These are phyloP conservation scores for Pogostemon cablin DNA, from an alignment of 257 asterid species.

Conservation along the genomic window DNA sequence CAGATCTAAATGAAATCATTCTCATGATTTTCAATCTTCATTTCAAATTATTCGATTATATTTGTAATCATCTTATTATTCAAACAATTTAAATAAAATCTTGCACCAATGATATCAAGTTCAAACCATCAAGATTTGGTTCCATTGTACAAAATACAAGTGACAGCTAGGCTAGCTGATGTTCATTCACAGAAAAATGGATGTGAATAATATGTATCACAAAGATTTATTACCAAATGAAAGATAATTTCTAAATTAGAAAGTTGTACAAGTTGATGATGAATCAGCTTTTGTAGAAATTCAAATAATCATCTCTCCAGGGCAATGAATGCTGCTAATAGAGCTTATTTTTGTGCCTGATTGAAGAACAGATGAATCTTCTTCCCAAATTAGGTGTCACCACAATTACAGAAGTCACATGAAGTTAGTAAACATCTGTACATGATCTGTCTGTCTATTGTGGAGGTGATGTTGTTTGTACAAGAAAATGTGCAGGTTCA, in stretches of 20 bases:
- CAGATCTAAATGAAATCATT: too few species aligned
- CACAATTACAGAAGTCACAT: slow-evolving; percentile 5
- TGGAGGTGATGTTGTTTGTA: slow-evolving; percentile 36
- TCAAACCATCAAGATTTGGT: too few species aligned
- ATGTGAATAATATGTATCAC: background rate
- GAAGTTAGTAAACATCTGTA: slow-evolving; percentile 45
- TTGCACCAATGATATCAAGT: too few species aligned
- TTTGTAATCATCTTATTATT: too few species aligned
- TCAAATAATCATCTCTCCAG: background rate
- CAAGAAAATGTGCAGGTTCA: slow-evolving; percentile 64
- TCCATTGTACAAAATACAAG: too few species aligned
- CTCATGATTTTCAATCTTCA: too few species aligned
- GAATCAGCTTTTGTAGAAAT: slow-evolving; percentile 6
- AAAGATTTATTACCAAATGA: background rate
- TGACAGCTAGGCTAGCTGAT: too few species aligned
- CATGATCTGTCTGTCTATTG: slow-evolving; percentile 47
- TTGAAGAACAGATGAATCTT: background rate
- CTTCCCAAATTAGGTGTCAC: slow-evolving; percentile 10
- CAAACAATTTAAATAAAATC: too few species aligned
- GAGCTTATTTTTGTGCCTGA: background rate
- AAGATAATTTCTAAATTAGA: background rate
- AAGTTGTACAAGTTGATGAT: slow-evolving; percentile 16
- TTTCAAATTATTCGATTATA: too few species aligned
- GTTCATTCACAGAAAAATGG: too few species aligned
- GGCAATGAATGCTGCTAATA: background rate